These are phyloP conservation scores for Monosporascus ibericus DNA, from an alignment of 2,329 filamentous ascomycete species.

Conservation along the genomic window DNA sequence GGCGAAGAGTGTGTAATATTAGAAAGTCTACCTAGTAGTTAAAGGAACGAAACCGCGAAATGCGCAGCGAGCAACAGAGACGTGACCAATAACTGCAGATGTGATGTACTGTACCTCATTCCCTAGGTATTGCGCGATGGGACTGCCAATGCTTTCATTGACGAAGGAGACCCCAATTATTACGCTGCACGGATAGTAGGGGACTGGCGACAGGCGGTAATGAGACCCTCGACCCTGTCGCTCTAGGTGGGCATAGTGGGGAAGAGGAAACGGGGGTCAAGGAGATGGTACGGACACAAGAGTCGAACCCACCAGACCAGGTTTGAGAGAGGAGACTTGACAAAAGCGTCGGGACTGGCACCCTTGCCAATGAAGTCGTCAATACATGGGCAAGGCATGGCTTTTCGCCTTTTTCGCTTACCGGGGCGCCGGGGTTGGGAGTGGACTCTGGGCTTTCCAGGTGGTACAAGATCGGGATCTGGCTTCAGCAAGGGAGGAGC, in stretches of 20 bases:
- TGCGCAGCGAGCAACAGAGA: not conserved
- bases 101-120: not conserved
- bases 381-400: not conserved
- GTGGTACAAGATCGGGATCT: not conserved
- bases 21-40: not conserved
- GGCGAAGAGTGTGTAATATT: not conserved
- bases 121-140: not conserved
- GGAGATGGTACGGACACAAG: not conserved
- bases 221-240: not conserved
- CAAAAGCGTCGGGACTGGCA: not conserved
- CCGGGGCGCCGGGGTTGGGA: not conserved
- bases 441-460: not conserved
- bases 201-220: not conserved
- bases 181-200: not conserved
- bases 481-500: not conserved
- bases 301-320: not conserved
- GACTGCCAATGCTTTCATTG: not conserved
- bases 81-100: not conserved
- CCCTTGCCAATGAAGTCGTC: not conserved
- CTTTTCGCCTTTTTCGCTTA: not conserved
- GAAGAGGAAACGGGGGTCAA: not conserved
- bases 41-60: not conserved
- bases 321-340: not conserved
- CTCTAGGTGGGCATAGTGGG: not conserved
- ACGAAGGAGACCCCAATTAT: not conserved